Percentiles rank a stretch among this genome's conserved stretches.
Evolutionary conservation across 345 rosid species (phyloP).

Genomic region (Barbarea vulgaris): DNA sequence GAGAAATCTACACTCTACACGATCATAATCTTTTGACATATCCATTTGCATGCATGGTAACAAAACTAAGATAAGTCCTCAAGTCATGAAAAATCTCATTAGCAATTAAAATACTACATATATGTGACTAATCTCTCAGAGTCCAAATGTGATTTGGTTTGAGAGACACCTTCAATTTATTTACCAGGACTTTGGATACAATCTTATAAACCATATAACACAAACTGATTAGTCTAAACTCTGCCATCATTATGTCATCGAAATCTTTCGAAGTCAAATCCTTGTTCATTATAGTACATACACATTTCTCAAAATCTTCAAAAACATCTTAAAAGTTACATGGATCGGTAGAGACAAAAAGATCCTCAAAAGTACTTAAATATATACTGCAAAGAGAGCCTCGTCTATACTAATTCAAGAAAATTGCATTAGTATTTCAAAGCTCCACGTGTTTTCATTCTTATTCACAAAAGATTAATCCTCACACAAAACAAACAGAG

Average conservation of each 20-base stretch:
- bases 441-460: background rate
- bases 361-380: background rate
- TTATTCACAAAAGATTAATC: background rate
- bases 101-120: background rate
- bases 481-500: background rate
- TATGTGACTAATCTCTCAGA: background rate
- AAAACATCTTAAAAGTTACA: background rate
- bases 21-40: background rate
- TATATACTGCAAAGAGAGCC: no score
- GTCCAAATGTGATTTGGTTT: background rate
- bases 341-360: background rate
- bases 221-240: background rate
- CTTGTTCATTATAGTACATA: background rate
- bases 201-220: background rate
- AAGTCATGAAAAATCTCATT: background rate
- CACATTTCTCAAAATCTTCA: background rate
- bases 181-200: background rate
- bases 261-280: background rate
- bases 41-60: background rate
- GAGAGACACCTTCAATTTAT: background rate
- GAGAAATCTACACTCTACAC: background rate
- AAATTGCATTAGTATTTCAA: background rate
- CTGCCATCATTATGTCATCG: background rate
- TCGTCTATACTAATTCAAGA: background rate
- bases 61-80: background rate